A percentile compares a stretch with the other conserved stretches of the same genome.
phyloP scores from a whole-genome alignment of 208 protist species.

The Histomonas meleagridis region DNA sequence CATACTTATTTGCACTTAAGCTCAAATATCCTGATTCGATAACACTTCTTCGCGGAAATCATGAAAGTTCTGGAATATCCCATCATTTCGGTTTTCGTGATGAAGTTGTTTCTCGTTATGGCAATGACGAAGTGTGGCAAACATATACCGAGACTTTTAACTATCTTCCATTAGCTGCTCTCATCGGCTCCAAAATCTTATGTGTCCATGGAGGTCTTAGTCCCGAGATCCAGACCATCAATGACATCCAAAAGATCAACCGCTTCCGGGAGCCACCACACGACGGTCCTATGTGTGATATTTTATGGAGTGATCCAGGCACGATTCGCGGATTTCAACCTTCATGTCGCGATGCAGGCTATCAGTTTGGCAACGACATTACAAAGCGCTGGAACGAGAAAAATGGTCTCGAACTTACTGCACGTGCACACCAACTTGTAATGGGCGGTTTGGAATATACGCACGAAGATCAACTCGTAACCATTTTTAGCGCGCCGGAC shows the following conservation, averaged over 20 bases:
- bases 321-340: constrained; percentile 76
- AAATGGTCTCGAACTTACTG: constrained; percentile 85
- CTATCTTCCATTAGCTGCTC: constrained; percentile 59
- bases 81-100: constrained; percentile 57
- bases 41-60: constrained; percentile 87
- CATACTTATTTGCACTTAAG: constrained; percentile 73
- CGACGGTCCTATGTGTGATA: constrained; percentile 48
- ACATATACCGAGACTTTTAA: constrained; percentile 67
- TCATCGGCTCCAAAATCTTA: constrained; percentile 51
- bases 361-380: constrained; percentile 90
- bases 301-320: constrained; percentile 51
- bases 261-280: constrained; percentile 73
- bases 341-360: constrained; percentile 69
- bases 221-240: constrained; percentile 57
- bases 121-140: constrained; percentile 58
- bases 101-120: constrained; percentile 51
- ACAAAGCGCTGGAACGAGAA: constrained; percentile 91
- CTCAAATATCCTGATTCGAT: constrained; percentile 76
- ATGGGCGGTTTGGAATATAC: constrained; percentile 85
- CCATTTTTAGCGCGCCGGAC: constrained; percentile 94
- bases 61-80: constrained; percentile 89
- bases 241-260: constrained; percentile 71
- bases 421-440: constrained; percentile 57
- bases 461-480: constrained; percentile 88
- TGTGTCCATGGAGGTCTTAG: constrained; percentile 65